Conservation (phyloP, 371 early-diverging fungal genomes). For the Coemansia sp. region DNA sequence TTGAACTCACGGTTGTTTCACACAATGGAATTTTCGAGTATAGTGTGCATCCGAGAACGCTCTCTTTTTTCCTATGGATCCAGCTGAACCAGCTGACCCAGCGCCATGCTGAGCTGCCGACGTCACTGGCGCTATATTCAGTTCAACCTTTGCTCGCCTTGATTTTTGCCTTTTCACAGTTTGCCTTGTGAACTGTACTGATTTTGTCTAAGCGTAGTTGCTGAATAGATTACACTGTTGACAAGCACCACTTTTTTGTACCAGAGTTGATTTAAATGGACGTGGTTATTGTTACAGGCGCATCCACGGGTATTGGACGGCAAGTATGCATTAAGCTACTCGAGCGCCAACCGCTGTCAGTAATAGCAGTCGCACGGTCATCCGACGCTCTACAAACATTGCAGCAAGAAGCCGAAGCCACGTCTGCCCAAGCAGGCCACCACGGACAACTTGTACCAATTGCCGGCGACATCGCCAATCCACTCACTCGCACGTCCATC, state of each 20-base stretch:
- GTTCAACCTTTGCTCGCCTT: no score
- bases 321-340: constrained; percentile 25
- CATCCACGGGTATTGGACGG: constrained; percentile 38
- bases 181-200: no score
- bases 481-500: constrained; percentile 11
- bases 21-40: neutral
- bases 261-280: constrained; percentile 5
- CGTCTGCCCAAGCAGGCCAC: neutral
- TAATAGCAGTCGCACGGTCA: constrained; percentile 26
- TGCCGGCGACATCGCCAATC: constrained; percentile 19
- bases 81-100: no score
- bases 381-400: constrained; percentile 2
- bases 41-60: no score
- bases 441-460: constrained; percentile 7
- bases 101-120: no score
- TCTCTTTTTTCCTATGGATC: no score
- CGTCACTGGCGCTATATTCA: no score
- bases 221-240: neutral
- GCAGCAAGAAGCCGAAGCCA: constrained; percentile 5
- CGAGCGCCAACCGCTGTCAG: neutral
- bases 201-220: no score
- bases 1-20: neutral
- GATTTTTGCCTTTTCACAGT: no score
- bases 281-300: constrained; percentile 35
- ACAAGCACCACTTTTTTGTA: neutral